A percentile compares a stretch with the other conserved stretches of the same genome.
phyloP scores from a whole-genome alignment of 768 basidiomycete species.

The Boletus sp. region DNA sequence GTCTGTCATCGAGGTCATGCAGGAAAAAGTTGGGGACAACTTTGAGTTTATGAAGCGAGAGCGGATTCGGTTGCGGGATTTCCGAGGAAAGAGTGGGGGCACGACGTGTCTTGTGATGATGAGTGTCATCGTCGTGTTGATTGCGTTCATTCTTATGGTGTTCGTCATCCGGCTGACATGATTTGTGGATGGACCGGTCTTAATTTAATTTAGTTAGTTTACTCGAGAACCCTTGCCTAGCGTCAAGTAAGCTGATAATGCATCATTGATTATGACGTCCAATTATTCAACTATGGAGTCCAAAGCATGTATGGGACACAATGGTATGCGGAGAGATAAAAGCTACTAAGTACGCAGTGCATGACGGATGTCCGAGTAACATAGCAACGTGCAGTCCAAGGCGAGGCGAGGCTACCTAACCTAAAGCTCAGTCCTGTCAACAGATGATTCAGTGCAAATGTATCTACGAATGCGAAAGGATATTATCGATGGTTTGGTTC shows the following conservation, averaged over 20 bases:
- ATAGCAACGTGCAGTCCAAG: slow-evolving; percentile 10
- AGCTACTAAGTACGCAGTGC: slow-evolving; percentile 2
- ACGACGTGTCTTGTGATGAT: slow-evolving; percentile 73
- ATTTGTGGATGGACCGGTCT: slow-evolving; percentile 1
- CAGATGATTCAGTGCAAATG: not conserved
- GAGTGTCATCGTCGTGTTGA: slow-evolving; percentile 59
- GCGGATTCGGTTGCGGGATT: slow-evolving; percentile 55
- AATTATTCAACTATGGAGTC: slow-evolving; percentile 12
- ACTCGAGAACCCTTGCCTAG: not conserved
- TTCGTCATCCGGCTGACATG: slow-evolving; percentile 65
- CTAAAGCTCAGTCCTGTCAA: slow-evolving; percentile 5
- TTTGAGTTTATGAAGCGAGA: slow-evolving; percentile 65
- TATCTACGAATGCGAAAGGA: slow-evolving; percentile 52
- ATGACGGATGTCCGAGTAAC: slow-evolving; percentile 5
- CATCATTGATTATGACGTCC: slow-evolving; percentile 7
- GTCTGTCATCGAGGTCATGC: slow-evolving; percentile 59
- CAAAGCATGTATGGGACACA: slow-evolving; percentile 2
- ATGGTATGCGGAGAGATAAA: slow-evolving; percentile 7
- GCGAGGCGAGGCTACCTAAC: not conserved
- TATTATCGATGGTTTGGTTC: slow-evolving; percentile 64
- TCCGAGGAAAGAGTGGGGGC: slow-evolving; percentile 58
- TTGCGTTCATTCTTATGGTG: slow-evolving; percentile 71
- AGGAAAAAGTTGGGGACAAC: slow-evolving; percentile 73
- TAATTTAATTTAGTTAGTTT: slow-evolving; percentile 1
- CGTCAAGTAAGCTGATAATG: not conserved